Conservation (phyloP, 805 yeast species). For the Zygotorulaspora danielsina region DNA sequence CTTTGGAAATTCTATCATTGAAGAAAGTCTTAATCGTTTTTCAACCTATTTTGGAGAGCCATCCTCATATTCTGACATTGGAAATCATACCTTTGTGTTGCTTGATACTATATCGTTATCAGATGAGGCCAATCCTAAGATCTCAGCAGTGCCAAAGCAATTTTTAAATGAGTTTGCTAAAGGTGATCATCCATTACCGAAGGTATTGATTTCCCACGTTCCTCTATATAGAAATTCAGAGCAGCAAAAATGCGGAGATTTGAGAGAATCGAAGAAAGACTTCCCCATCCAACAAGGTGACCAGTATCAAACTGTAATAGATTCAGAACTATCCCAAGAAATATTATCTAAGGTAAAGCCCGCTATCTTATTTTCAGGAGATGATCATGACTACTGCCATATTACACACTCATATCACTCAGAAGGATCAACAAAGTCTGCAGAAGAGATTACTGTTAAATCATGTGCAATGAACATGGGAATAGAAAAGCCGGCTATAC, state of each 20-base stretch:
- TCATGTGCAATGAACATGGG: slow-evolving; percentile 94
- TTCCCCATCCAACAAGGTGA: slow-evolving; percentile 72
- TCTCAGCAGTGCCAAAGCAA: slow-evolving; percentile 45
- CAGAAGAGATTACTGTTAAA: slow-evolving; percentile 82
- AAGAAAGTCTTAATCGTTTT: slow-evolving; percentile 58
- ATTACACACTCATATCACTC: slow-evolving; percentile 46
- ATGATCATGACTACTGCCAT: slow-evolving; percentile 95
- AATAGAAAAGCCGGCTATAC: slow-evolving; percentile 77
- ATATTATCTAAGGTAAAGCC: slow-evolving; percentile 63
- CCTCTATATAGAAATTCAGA: slow-evolving; percentile 73
- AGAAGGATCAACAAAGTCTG: slow-evolving; percentile 26
- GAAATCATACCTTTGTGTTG: slow-evolving; percentile 69
- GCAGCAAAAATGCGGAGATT: slow-evolving; percentile 65
- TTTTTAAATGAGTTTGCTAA: slow-evolving; percentile 45
- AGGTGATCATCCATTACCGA: slow-evolving; percentile 42
- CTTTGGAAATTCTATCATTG: slow-evolving; percentile 68
- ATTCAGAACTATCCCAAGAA: slow-evolving; percentile 51
- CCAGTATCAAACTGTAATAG: slow-evolving; percentile 89
- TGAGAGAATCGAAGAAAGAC: slow-evolving; percentile 59
- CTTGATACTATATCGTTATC: slow-evolving; percentile 83
- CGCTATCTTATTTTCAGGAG: slow-evolving; percentile 75
- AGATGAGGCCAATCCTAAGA: slow-evolving; percentile 44
- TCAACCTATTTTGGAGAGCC: slow-evolving; percentile 69
- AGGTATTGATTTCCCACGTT: slow-evolving; percentile 77
- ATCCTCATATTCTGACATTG: slow-evolving; percentile 45